Conservation (phyloP, 2,329 filamentous ascomycete genomes). For the Sporothrix schenckii region DNA sequence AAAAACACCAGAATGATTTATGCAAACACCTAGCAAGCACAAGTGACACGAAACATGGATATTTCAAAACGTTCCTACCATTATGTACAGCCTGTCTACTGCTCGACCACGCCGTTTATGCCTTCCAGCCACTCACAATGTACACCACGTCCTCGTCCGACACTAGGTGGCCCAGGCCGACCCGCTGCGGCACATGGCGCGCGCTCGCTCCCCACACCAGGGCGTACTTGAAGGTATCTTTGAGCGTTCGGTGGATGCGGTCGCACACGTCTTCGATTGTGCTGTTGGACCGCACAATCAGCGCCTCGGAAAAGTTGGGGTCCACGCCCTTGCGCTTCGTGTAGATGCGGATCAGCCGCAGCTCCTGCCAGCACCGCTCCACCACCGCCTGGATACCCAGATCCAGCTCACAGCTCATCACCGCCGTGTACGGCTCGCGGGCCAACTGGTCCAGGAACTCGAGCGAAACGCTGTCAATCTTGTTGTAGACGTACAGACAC, state of each 20-base stretch:
- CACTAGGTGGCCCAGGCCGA: slow-evolving; percentile 82
- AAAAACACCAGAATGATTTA: slow-evolving; percentile 17
- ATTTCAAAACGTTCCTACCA: not conserved
- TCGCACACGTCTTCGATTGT: slow-evolving; percentile 98
- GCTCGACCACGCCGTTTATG: slow-evolving; percentile 44
- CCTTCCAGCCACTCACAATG: slow-evolving; percentile 67
- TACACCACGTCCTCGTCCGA: slow-evolving; percentile 70
- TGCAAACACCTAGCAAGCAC: not conserved
- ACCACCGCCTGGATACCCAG: slow-evolving; percentile 92
- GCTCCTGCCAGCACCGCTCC: slow-evolving; percentile 91
- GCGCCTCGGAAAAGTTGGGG: slow-evolving; percentile 83
- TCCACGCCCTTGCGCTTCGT: slow-evolving; percentile 94
- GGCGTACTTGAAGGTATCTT: slow-evolving; percentile 99
- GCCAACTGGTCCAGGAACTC: slow-evolving; percentile 92
- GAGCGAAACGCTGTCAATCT: slow-evolving; percentile 92
- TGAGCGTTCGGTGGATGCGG: slow-evolving; percentile 86
- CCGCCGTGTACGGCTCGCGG: slow-evolving; percentile 87
- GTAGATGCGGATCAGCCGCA: slow-evolving; percentile 88
- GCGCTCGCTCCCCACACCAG: slow-evolving; percentile 97
- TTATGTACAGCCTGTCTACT: slow-evolving; percentile 1
- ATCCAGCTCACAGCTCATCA: slow-evolving; percentile 97
- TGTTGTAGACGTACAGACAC: slow-evolving; percentile 98
- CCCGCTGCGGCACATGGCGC: slow-evolving; percentile 89
- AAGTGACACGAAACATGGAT: not conserved
- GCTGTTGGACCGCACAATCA: slow-evolving; percentile 87